Percentiles rank a stretch among this genome's conserved stretches.
Evolutionary conservation across 495 filamentous ascomycete genomes (phyloP).

Genomic region (Penicillium bialowiezense): DNA sequence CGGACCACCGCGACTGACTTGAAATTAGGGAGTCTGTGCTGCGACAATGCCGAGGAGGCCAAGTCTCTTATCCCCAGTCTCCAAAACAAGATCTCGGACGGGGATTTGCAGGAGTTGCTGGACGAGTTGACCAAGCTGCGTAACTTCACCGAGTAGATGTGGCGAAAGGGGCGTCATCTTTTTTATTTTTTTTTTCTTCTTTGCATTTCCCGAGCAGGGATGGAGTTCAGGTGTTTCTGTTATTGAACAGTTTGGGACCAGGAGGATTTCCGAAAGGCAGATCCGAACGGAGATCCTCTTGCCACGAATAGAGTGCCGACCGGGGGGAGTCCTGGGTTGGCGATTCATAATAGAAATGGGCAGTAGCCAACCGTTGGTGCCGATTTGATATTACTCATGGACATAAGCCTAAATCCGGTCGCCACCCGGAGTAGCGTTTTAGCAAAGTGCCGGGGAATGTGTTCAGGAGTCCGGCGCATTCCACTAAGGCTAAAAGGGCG

Average conservation of each 20-base stretch:
- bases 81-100: constrained; percentile 80
- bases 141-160: constrained; percentile 48
- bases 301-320: background rate
- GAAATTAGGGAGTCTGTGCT: constrained; percentile 75
- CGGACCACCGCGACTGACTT: background rate
- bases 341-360: constrained; percentile 6
- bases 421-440: constrained; percentile 16
- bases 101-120: constrained; percentile 79
- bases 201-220: constrained; percentile 5
- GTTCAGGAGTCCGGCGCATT: constrained; percentile 6
- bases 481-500: background rate
- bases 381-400: background rate
- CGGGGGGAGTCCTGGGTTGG: background rate
- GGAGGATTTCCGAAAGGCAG: background rate
- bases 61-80: constrained; percentile 94
- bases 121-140: constrained; percentile 85
- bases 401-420: constrained; percentile 1
- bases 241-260: no score
- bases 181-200: no score
- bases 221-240: constrained; percentile 18
- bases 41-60: constrained; percentile 88
- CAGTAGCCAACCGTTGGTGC: constrained; percentile 1
- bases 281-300: background rate
- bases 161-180: background rate
- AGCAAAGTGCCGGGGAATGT: constrained; percentile 15